Conservation (phyloP, 2,329 filamentous ascomycete species). For the Emergomyces pasteurianus region DNA sequence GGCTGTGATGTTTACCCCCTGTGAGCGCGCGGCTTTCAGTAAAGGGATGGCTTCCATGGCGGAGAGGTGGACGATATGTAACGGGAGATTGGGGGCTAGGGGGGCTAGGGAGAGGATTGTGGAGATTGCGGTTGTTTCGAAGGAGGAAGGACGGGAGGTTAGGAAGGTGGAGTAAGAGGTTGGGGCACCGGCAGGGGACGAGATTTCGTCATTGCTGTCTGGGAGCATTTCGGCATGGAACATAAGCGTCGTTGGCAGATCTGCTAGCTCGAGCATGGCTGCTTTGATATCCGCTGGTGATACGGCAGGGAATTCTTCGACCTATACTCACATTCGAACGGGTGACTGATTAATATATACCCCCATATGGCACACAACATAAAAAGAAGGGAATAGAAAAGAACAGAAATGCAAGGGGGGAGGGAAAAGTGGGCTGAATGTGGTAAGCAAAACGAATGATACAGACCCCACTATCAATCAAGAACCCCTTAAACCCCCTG, state of each 20-base stretch:
- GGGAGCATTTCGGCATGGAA: conserved; percentile 97
- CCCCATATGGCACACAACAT: no score
- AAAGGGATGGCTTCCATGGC: conserved; percentile 80
- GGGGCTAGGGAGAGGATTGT: conserved; percentile 74
- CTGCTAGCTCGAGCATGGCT: conserved; percentile 69
- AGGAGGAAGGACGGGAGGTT: conserved; percentile 73
- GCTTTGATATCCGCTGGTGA: conserved; percentile 63
- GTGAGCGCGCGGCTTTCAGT: conserved; percentile 57
- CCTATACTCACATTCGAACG: conserved; percentile 38
- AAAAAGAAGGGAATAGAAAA: no score
- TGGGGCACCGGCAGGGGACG: conserved; percentile 58
- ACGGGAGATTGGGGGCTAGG: conserved; percentile 64
- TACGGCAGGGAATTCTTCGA: conserved; percentile 93
- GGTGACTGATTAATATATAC: neutral
- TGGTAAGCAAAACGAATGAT: neutral
- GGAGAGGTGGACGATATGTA: conserved; percentile 90
- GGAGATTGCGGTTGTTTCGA: conserved; percentile 83
- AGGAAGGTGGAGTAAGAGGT: conserved; percentile 83
- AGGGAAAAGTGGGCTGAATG: neutral
- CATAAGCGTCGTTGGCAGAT: conserved; percentile 83
- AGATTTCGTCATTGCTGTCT: conserved; percentile 58
- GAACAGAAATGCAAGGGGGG: no score
- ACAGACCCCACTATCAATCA: conserved; percentile 88
- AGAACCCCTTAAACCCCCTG: conserved; percentile 90
- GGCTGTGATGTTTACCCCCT: conserved; percentile 75